Evolutionary conservation across 2,329 filamentous ascomycete species (phyloP), one percentile per base, ranked within the genome.

Genomic region (Aspergillus sp.): DNA sequence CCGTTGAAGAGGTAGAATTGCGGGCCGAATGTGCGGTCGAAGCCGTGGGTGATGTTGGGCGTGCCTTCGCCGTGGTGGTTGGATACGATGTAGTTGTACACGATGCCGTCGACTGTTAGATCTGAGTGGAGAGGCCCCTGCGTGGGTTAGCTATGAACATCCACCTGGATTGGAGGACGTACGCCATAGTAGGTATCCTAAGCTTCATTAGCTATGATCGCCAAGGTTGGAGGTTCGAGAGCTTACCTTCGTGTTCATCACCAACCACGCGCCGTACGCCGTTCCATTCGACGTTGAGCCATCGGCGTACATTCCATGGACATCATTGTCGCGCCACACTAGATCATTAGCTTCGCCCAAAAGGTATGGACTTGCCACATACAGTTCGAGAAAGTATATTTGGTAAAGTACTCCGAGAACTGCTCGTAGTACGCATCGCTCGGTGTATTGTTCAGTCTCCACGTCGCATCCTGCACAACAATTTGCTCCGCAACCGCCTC

Each of bases 21-120:
- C 64, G 87, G 87, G 1, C 87, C 87, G 68, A 89, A 89, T 0
- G 87, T 89, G 2, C 87, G 81, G 67, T 89, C 87, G 64, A 89
- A 89, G 0, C 87, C 87, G 63, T 86, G 73, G 1, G 84, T 87
- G 66, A 89, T 88, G 66, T 89, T 88, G 6, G 87, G 86, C 15
- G 84, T 86, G 47, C 84, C 83, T 61, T 85, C 84, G 6, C 87
- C 86, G 57, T 89, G 86, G 65, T 89, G 86, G 62, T 88, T 89
- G 0, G 83, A 86, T 6, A 84, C 82, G 72, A 85, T 83, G 68
- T 89, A 89, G 68, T 89, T 88, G 71, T 89, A 89, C 0, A 89
- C 81, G 51, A 89, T 88, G 0, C 86, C 87, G 66, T 89, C 87
- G 0, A 89, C 87, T 0, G 82, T 82, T 6, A 89, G 75, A 67